phyloP scores from a whole-genome alignment of 768 basidiomycete species.

The Mycena belliarum region DNA sequence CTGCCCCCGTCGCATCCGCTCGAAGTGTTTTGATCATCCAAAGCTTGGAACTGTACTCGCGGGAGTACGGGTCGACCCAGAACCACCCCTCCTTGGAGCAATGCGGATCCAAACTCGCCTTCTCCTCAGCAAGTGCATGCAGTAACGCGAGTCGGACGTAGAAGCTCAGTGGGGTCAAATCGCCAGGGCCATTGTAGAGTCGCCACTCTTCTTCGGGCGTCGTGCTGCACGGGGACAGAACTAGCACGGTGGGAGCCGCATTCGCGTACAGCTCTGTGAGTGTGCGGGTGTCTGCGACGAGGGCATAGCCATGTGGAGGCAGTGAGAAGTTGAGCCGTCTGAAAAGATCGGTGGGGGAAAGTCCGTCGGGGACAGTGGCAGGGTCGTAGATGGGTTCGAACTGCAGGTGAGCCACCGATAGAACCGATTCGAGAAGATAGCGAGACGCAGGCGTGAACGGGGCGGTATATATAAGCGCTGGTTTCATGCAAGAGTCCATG shows the following conservation, averaged over 20 bases:
- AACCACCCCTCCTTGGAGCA: slow-evolving; percentile 12
- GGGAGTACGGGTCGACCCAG: neutral
- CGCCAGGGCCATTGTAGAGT: slow-evolving; percentile 13
- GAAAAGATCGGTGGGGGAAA: slow-evolving; percentile 14
- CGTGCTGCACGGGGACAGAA: neutral
- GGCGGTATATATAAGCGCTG: slow-evolving; percentile 15
- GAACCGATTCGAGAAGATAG: slow-evolving; percentile 3
- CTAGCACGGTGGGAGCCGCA: slow-evolving; percentile 4
- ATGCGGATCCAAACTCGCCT: neutral
- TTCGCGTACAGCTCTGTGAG: slow-evolving; percentile 11
- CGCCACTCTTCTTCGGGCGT: slow-evolving; percentile 15
- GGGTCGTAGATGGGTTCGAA: slow-evolving; percentile 9
- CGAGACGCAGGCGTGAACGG: slow-evolving; percentile 5
- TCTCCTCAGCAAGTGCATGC: slow-evolving; percentile 10
- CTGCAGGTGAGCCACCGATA: neutral
- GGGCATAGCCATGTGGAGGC: neutral
- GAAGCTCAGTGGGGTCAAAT: neutral
- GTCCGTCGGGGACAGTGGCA: slow-evolving; percentile 1
- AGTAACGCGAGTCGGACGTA: slow-evolving; percentile 13
- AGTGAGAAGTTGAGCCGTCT: slow-evolving; percentile 11
- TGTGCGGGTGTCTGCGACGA: slow-evolving; percentile 18
- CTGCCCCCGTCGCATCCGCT: slow-evolving; percentile 11
- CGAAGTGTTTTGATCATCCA: slow-evolving; percentile 17
- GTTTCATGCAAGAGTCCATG: neutral
- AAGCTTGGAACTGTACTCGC: neutral